These are phyloP conservation scores for Lathyrus aphaca DNA, from an alignment of 306 rosid genomes.

Conservation along the genomic window DNA sequence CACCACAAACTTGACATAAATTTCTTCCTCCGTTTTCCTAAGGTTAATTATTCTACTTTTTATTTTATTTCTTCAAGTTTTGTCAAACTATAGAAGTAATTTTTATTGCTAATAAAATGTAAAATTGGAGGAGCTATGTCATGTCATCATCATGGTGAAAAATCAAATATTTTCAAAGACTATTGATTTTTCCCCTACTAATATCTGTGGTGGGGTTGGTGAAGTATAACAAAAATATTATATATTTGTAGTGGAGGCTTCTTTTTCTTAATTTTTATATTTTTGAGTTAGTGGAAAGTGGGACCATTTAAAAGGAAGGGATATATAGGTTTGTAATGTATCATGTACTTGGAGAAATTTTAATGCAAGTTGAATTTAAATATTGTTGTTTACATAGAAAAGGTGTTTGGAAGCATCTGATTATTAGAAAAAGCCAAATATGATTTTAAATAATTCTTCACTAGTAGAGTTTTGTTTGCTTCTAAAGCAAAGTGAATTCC, in stretches of 20 bases:
- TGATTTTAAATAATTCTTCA: conserved; percentile 33
- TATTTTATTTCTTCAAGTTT: conserved; percentile 31
- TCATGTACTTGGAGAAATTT: conserved; percentile 56
- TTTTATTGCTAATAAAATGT: conserved; percentile 44
- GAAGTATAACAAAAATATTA: conserved; percentile 48
- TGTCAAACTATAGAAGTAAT: conserved; percentile 48
- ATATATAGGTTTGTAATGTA: conserved; percentile 39
- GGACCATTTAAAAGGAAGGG: conserved; percentile 54
- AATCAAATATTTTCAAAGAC: conserved; percentile 48
- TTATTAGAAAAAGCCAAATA: conserved; percentile 37
- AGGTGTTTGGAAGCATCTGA: conserved; percentile 60
- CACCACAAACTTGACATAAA: conserved; percentile 25
- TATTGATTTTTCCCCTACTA: conserved; percentile 49
- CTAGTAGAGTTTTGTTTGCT: conserved; percentile 39
- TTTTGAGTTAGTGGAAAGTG: conserved; percentile 58
- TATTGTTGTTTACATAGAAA: conserved; percentile 55
- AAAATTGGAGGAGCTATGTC: conserved; percentile 43
- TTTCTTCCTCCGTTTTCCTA: conserved; percentile 31
- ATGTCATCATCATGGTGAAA: conserved; percentile 48
- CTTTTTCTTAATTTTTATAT: conserved; percentile 36
- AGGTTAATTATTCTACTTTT: conserved; percentile 35
- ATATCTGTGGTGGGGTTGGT: conserved; percentile 66
- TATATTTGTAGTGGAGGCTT: conserved; percentile 55
- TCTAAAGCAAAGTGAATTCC: conserved; percentile 45
- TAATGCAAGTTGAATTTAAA: conserved; percentile 61